A percentile compares a stretch with the other conserved stretches of the same genome.
Conservation (phyloP, 768 basidiomycete species). For the Dictyophora rubrovolvata region DNA sequence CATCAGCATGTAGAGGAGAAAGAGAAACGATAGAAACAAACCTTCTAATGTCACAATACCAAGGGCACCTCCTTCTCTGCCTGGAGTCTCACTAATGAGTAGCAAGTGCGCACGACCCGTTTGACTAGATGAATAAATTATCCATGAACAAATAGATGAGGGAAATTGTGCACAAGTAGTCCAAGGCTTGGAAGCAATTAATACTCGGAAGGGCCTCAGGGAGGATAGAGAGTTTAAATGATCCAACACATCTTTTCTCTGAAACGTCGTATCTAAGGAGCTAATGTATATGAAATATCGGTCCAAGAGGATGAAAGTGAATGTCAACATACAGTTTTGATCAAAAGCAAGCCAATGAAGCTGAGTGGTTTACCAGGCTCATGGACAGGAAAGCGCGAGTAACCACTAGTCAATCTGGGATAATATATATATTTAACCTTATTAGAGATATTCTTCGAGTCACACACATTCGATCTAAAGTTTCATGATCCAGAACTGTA, state of each 20-base stretch:
- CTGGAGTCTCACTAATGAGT: slow-evolving; percentile 77
- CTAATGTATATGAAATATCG: slow-evolving; percentile 28
- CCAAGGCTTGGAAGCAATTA: slow-evolving; percentile 90
- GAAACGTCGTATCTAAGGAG: slow-evolving; percentile 84
- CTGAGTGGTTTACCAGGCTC: slow-evolving; percentile 53
- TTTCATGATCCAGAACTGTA: slow-evolving; percentile 65
- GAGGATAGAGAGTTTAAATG: slow-evolving; percentile 70
- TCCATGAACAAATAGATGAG: not conserved
- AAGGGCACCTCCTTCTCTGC: slow-evolving; percentile 70
- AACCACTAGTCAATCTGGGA: slow-evolving; percentile 64
- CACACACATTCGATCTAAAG: slow-evolving; percentile 65
- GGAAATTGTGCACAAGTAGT: slow-evolving; percentile 60
- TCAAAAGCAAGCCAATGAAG: slow-evolving; percentile 73
- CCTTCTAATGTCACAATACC: slow-evolving; percentile 89
- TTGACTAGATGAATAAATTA: slow-evolving; percentile 44
- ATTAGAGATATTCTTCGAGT: not conserved
- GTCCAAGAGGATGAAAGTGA: not conserved
- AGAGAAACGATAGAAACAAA: slow-evolving; percentile 17
- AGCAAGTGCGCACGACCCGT: slow-evolving; percentile 91
- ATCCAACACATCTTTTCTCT: slow-evolving; percentile 60
- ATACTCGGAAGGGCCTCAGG: slow-evolving; percentile 85
- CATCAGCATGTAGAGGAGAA: not conserved
- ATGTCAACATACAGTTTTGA: slow-evolving; percentile 55
- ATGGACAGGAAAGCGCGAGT: slow-evolving; percentile 88
- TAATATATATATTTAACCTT: not conserved